Evolutionary conservation across 2,329 filamentous ascomycete genomes (phyloP), one percentile per base, ranked within the genome.

Genomic region (Aspergillus neotritici): DNA sequence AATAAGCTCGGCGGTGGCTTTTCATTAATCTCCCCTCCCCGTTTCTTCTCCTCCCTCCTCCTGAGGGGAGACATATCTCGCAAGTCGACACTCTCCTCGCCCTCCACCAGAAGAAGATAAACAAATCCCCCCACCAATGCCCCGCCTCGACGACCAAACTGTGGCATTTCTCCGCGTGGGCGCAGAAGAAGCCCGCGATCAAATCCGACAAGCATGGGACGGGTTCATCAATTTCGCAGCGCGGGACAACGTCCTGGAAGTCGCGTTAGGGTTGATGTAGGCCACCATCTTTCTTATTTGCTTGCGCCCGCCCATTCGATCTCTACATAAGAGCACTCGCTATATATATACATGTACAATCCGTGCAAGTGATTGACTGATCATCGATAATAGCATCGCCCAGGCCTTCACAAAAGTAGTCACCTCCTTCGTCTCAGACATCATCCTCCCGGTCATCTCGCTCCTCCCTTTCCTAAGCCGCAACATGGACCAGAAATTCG

Each of bases 401-500:
- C 76, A 81, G 41, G 77, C 83, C 21, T 87, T 88, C 61, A 87
- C 83, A 3, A 74, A 79, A 43, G 74, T 87, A 36, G 82, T 86
- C 44, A 86, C 82, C 44, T 84, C 80, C 7, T 83, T 87, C 57
- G 83, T 87, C 41, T 79, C 76, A 48, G 82, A 86, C 54, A 77
- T 87, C 29, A 67, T 87, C 35, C 76, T 87, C 48, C 85, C 84
- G 4, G 73, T 84, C 0, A 69, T 88, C 21, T 84, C 83, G 2
- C 67, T 87, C 33, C 67, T 88, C 15, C 75, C 86, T 4, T 84
- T 84, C 37, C 67, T 87, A 43, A 77, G 83, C 54, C 78, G 78
- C 50, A 87, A 87, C 58, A 75, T 88, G 56, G 81, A 85, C 56
- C 79, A 86, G 65, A 86, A 86, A 62, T 88, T 88, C 60, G 78